Base-by-base conservation (phyloP, 345 rosid species). In the Dipteronia sinensis region DNA sequence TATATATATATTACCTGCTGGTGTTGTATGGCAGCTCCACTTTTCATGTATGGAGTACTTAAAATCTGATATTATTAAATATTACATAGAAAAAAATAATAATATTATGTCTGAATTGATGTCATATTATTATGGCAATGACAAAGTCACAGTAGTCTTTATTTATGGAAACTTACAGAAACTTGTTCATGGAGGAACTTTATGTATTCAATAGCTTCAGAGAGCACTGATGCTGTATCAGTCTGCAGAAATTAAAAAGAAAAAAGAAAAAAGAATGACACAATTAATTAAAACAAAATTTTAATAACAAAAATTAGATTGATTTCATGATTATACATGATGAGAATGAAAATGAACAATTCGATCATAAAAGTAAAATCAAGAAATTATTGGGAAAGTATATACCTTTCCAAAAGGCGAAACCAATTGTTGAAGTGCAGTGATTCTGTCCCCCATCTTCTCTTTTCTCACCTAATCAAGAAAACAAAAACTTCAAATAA, bases 401-500 rank as follows among this genome's bases (percentile, higher is more conserved):
- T 42, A 9, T 82, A 94, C 99, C 96, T 97, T 97, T 93, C 99
- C 99, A 80, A 92, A 97, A 94, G 99, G 99, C 71, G 98, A 91
- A 87, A 97, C 98, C 90, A 97, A 91, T 93, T 97, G 99, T 89
- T 97, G 99, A 78, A 97, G 99, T 71, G 98, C 94, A 86, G 98
- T 95, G 93, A 97, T 97, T 94, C 98, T 92, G 98, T 97, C 99
- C 90, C 98, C 98, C 98, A 91, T 93, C 89, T 97, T 97, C 92
- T 92, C 98, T 89, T 94, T 97, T 87, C 94, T 92, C 88, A 89
- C 99, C 99, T 97, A 83, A 42, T 42, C 10, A 42, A 56, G 51
- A 75, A 73, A 65, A 53, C 58, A 59, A 82, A 79, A 76, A 61
- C 42, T 31, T 23, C 38, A 56, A 72, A 69, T 76, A 72, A 69